Base-by-base conservation (phyloP, 495 filamentous ascomycete genomes). In the Podospora anserina region DNA sequence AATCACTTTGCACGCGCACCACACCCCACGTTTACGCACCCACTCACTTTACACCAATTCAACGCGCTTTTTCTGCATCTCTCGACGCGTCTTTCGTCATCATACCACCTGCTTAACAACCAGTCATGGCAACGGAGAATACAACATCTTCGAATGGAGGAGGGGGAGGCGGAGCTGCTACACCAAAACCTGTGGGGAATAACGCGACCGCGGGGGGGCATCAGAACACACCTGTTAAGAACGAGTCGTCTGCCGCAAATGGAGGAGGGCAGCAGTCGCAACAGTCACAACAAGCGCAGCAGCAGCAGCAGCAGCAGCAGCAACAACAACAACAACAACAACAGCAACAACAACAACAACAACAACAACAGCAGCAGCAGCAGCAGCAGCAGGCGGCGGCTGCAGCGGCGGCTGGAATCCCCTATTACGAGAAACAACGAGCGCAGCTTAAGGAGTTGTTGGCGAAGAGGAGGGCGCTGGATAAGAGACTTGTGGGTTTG, bases 371-470 rank as follows among this genome's bases (percentile, higher is more conserved):
- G 76, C 70, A 64, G 72, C 71, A 30, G 78, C 80, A 64, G 76
- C 49, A 34, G 65, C 44, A 5, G 7, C 63, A 32, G 4, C 30
- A 32, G 18, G 63, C 61, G 23, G 23, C 3, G 23, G 53, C 44
- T 3, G 56, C 66, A 2, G 60, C 78, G 15, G 75, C 79, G 2
- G 81, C 79, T 4, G 82, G 81, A 4, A 71, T 82, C 20, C 76
- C 83, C 9, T 84, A 79, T 70, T 86, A 86, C 69, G 82, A 84
- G 62, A 84, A 84, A 64, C 78, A 83, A 63, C 76, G 83, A 5
- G 76, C 79, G 61, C 79, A 81, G 54, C 79, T 86, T 4, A 83
- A 82, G 66, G 82, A 83, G 39, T 78, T 86, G 56, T 72, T 86
- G 15, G 65, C 76, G 4, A 80, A 79, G 70, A 79, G 76, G 57